Evolutionary conservation across 768 basidiomycete genomes (phyloP), one percentile per base, ranked within the genome.

Genomic region (Naganishia antarctica): DNA sequence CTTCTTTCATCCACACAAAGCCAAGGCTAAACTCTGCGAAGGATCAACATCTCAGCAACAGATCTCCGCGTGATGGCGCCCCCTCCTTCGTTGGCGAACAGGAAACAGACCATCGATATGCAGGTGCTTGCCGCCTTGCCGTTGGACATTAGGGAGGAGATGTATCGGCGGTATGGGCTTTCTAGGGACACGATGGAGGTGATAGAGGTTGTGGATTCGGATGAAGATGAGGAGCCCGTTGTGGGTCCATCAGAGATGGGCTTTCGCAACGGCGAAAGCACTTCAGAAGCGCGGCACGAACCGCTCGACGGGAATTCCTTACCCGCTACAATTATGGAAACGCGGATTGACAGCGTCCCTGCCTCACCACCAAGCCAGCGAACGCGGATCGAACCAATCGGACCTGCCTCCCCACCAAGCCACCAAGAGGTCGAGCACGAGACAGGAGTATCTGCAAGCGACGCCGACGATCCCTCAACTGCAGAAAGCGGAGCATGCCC

Each of bases 1-100:
- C 9, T 18, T 41, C 18, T 16, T 11, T 28, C 29, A 13, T 21
- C 29, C 7, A n/a, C n/a, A n/a, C n/a, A n/a, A n/a, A n/a, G n/a
- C n/a, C n/a, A n/a, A n/a, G n/a, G 13, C 31, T 60, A 31, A 58
- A 32, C 26, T n/a, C 37, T 23, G 49, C n/a, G 31, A 25, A 65
- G 64, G 7, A 62, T 66, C 49, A 66, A 62, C 51, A 59, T 66
- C 12, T 37, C 60, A 12, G 65, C 51, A 3, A 32, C 45, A 9
- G 41, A 66, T 21, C 40, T 66, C 9, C 37, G 47, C 2, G 16
- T 12, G 6, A n/a, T 16, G 9, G 26, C 44, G 13, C 65, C 65
- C n/a, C 65, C 65, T 26, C 65, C 65, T 11, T 53, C 65, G 8
- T n/a, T 66, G 25, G 11, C 40, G 13, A 29, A 51, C 44, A 23